Evolutionary conservation across 164 flowering plant species (phyloP), one percentile per base, ranked within the genome.

Genomic region (Umbilicus rupestris): DNA sequence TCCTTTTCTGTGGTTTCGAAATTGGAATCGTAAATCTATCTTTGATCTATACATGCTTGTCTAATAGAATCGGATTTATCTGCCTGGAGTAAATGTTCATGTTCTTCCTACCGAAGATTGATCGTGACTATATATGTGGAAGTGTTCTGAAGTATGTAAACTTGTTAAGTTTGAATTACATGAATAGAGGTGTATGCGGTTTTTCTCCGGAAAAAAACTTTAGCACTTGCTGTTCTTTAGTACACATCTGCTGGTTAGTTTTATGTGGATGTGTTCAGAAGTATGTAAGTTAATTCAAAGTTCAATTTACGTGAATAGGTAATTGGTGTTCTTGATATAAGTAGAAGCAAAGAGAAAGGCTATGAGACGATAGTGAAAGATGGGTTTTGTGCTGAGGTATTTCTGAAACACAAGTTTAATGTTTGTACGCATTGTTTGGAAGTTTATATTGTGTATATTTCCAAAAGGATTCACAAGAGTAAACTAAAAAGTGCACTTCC

Each of bases 381-480:
- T 33, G 89, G 93, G 33, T 89, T 91, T 72, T 89, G 95, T 76
- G 89, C 81, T 17, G 97, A 94, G 98, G 98, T 94, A 55, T 28
- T 26, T 55, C 22, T 12, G 33, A 55, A 15, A 7, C 28, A 50
- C 57, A 50, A 50, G 57, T 16, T 50, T 22, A 28, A 50, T 20
- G 57, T 24, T 50, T 20, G 22, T 3, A 16, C 20, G 9, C 29
- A 50, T 50, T 55, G 26, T 55, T 55, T 17, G 33, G 28, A 28
- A 55, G 3, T 28, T 20, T 55, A 11, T 26, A 41, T 12, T 55
- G 5, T 5, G 6, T 28, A 28, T 12, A 28, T 55, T 26, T 55
- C 15, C 19, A 26, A 29, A 55, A 5, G 11, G 29, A 30, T 28
- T 28, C 8, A 55, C 14, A 19, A 24, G 30, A 24, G 58, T 12